Evolutionary conservation across 139 green algal species (phyloP), one percentile per base, ranked within the genome.

Genomic region (Volvox reticuliferus): DNA sequence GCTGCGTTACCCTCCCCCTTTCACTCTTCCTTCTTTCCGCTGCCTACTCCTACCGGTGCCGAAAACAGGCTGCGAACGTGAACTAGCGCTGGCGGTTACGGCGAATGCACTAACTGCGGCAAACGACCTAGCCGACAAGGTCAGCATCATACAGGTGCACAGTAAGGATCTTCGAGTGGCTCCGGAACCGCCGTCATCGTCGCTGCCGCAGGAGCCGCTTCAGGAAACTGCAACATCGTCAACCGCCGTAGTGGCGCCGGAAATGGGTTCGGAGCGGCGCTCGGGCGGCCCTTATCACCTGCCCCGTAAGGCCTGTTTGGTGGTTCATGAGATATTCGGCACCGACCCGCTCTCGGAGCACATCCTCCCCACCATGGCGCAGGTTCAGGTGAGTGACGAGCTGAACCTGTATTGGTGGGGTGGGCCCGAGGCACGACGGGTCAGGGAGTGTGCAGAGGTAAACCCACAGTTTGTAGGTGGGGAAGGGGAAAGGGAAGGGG

Each of bases 251-350:
- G 20, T n/a, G 33, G 89, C 30, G 35, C 19, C 5, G 26, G 35
- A 28, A 0, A 30, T 37, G 0, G 88, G 1, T 3, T 32, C 37
- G 44, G 44, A 55, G 44, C 44, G 44, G 44, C 9, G 44, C 9
- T 55, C 9, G 44, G 44, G 44, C 44, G 44, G 44, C 9, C 65
- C 30, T 18, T 36, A n/a, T n/a, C 63, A 68, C 20, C 85, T 94
- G 67, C 88, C 91, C 12, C 73, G 30, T 1, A 50, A 35, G 9
- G 92, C 92, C 12, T n/a, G 30, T 0, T 44, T 94, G 18, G 84
- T 94, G 61, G 62, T 94, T 22, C 92, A 94, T 36, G 92, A 94
- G 88, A 90, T 94, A 32, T 94, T 94, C 71, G 92, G 92, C 14
- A 91, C 88, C 20, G 92, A 94, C 85, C 92, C 92, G 12, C 88